Percentiles rank a stretch among this genome's conserved stretches.
Conservation (phyloP, 805 yeast species). For the Ogataea nitratoaversa region DNA sequence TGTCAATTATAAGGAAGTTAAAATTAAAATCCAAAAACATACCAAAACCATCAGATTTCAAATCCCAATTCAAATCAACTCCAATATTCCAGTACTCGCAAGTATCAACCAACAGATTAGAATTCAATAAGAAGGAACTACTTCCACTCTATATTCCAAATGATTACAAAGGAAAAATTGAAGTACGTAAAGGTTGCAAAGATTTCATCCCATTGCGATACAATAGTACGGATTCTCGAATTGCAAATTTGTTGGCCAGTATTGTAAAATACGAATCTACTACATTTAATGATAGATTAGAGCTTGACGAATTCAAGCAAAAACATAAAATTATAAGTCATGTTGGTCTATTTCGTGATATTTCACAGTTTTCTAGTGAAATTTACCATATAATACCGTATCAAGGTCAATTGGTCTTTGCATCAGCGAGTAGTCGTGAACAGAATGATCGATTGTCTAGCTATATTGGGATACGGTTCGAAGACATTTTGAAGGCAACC, state of each 20-base stretch:
- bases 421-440: slow-evolving; percentile 4
- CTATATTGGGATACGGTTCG: slow-evolving; percentile 8
- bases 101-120: too few species aligned
- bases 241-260: neutral
- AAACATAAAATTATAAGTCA: slow-evolving; percentile 5
- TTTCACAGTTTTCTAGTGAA: neutral
- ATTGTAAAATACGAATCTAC: neutral
- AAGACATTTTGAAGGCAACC: slow-evolving; percentile 6
- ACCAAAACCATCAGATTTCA: too few species aligned
- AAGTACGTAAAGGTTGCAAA: neutral
- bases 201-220: neutral
- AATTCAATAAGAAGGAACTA: too few species aligned
- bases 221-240: neutral
- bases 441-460: slow-evolving; percentile 1
- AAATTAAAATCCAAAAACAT: too few species aligned
- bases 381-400: slow-evolving; percentile 5
- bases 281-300: neutral
- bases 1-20: too few species aligned
- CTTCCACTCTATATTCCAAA: too few species aligned
- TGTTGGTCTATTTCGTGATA: slow-evolving; percentile 7
- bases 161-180: too few species aligned
- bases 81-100: too few species aligned
- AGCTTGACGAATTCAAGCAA: neutral
- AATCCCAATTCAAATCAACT: too few species aligned
- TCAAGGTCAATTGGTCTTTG: slow-evolving; percentile 8